phyloP scores from a whole-genome alignment of 139 green algal genomes.

The Volvox reticuliferus region DNA sequence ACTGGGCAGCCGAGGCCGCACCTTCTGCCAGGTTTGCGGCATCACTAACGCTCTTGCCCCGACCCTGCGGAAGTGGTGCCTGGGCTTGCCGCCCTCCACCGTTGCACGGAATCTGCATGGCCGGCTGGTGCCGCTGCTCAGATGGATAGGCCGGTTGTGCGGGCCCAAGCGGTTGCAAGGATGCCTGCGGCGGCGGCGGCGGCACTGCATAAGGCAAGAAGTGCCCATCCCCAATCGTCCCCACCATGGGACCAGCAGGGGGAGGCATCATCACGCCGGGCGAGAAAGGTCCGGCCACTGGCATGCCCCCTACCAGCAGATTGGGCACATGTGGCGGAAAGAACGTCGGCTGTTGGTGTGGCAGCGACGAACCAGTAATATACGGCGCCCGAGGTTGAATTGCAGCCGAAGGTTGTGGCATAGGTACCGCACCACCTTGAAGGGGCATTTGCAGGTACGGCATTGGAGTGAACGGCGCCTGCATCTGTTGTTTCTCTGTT shows the following conservation, averaged over 20 bases:
- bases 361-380: background rate
- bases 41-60: background rate
- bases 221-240: background rate
- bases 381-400: background rate
- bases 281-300: background rate
- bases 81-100: background rate
- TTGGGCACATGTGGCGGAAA: background rate
- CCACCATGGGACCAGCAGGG: background rate
- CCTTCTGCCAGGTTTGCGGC: background rate
- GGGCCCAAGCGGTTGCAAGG: background rate
- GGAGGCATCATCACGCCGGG: slow-evolving; percentile 3
- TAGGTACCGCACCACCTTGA: background rate
- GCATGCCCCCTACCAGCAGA: background rate
- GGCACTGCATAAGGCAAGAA: background rate
- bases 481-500: background rate
- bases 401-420: background rate
- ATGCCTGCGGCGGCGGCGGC: background rate
- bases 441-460: background rate
- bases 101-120: background rate
- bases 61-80: background rate
- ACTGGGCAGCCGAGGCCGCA: background rate
- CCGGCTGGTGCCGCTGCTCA: background rate
- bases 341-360: background rate
- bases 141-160: background rate
- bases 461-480: background rate